Percentiles rank a stretch among this genome's conserved stretches.
These are phyloP conservation scores for Aegilops sharonensis DNA, from an alignment of 176 grass and related monocot species.

Conservation along the genomic window DNA sequence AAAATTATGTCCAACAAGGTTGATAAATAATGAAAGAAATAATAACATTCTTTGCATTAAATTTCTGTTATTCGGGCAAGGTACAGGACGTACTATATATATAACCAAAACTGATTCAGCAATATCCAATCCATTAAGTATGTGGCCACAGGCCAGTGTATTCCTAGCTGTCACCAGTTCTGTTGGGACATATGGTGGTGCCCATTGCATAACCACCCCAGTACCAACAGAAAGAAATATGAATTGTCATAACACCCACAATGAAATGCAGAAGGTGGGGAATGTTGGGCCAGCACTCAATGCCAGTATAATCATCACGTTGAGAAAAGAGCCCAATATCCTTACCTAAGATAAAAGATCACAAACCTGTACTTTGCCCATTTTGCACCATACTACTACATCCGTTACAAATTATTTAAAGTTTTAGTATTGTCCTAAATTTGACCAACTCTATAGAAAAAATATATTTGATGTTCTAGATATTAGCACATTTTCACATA, in stretches of 20 bases:
- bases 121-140: slow-evolving; percentile 8
- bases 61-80: neutral
- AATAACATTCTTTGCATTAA: neutral
- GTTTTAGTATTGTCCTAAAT: neutral
- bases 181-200: slow-evolving; percentile 1
- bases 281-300: slow-evolving; percentile 9
- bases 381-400: neutral
- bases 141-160: slow-evolving; percentile 1
- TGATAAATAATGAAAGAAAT: neutral
- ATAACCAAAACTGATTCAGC: neutral
- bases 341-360: neutral
- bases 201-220: neutral
- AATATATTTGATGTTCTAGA: neutral
- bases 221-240: slow-evolving; percentile 19
- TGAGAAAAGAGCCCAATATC: neutral
- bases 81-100: neutral
- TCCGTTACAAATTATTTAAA: neutral
- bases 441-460: neutral
- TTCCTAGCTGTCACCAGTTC: slow-evolving; percentile 21
- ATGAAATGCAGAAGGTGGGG: slow-evolving; percentile 13
- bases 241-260: slow-evolving; percentile 19
- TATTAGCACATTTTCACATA: neutral
- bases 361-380: neutral
- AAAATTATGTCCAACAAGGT: slow-evolving; percentile 7
- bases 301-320: neutral